phyloP scores from a whole-genome alignment of 1,139 yeast genomes.

The Taphrina confusa region DNA sequence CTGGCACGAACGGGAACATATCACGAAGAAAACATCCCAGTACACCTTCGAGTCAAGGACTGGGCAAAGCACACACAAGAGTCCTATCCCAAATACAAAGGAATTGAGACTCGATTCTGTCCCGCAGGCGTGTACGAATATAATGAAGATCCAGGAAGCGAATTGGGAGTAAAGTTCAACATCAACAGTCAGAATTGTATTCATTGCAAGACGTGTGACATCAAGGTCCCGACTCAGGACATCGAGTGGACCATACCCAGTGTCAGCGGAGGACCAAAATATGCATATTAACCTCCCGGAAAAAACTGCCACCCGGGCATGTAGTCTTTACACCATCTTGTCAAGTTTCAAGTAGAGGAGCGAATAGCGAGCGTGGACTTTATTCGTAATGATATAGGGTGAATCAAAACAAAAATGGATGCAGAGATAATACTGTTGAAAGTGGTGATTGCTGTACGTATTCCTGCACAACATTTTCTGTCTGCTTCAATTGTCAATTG shows the following conservation, averaged over 20 bases:
- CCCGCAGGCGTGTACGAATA: constrained; percentile 99
- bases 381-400: not conserved
- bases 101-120: constrained; percentile 87
- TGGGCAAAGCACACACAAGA: constrained; percentile 71
- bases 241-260: constrained; percentile 50
- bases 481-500: no score
- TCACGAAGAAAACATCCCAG: constrained; percentile 90
- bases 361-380: no score
- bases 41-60: constrained; percentile 75
- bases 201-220: constrained; percentile 90
- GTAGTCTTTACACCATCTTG: not conserved
- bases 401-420: not conserved
- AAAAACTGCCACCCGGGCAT: no score
- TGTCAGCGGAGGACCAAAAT: constrained; percentile 12
- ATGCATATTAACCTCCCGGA: constrained; percentile 3
- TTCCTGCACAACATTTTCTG: no score
- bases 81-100: constrained; percentile 74
- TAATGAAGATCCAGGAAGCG: constrained; percentile 62
- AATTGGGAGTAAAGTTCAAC: constrained; percentile 74
- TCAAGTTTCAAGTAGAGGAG: no score
- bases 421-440: not conserved
- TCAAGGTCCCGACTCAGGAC: constrained; percentile 91
- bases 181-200: constrained; percentile 95
- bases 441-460: no score
- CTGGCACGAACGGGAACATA: constrained; percentile 94